These are phyloP conservation scores for Bryum argenteum DNA, from an alignment of 225 moss, liverwort and hornwort genomes.

Conservation along the genomic window DNA sequence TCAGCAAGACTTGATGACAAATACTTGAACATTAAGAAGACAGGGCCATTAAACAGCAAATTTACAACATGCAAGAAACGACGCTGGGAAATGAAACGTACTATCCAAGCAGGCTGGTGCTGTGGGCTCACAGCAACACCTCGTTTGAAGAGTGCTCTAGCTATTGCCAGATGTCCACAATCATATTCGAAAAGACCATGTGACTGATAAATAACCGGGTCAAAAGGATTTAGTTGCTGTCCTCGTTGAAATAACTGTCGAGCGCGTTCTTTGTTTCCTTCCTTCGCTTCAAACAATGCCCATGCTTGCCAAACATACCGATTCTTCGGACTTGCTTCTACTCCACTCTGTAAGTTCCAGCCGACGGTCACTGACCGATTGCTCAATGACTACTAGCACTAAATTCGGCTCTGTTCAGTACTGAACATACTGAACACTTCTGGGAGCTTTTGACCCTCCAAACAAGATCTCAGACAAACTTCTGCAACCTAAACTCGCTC, in stretches of 20 bases:
- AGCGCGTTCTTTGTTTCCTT: constrained; percentile 86
- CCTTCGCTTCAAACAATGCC: constrained; percentile 89
- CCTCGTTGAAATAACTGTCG: constrained; percentile 90
- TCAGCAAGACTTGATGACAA: neutral
- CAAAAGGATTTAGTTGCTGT: constrained; percentile 79
- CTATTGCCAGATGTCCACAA: constrained; percentile 69
- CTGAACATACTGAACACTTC: constrained; percentile 14
- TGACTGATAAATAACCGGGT: constrained; percentile 87
- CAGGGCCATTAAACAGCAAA: constrained; percentile 1
- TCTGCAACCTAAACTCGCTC: constrained; percentile 20
- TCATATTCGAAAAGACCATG: constrained; percentile 89
- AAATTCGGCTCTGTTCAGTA: constrained; percentile 10
- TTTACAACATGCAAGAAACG: neutral
- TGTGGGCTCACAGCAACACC: constrained; percentile 69
- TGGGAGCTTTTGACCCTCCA: constrained; percentile 1
- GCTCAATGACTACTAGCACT: constrained; percentile 17
- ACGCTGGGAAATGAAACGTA: constrained; percentile 45
- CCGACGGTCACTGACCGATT: constrained; percentile 11
- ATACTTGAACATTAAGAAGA: neutral
- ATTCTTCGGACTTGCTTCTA: constrained; percentile 97
- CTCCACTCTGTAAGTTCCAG: constrained; percentile 67
- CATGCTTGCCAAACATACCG: constrained; percentile 98
- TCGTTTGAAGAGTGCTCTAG: constrained; percentile 73
- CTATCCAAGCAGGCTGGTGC: constrained; percentile 97
- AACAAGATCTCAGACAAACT: neutral